Evolutionary conservation across 805 yeast species (phyloP).

Genomic region (Starmerella powellii): DNA sequence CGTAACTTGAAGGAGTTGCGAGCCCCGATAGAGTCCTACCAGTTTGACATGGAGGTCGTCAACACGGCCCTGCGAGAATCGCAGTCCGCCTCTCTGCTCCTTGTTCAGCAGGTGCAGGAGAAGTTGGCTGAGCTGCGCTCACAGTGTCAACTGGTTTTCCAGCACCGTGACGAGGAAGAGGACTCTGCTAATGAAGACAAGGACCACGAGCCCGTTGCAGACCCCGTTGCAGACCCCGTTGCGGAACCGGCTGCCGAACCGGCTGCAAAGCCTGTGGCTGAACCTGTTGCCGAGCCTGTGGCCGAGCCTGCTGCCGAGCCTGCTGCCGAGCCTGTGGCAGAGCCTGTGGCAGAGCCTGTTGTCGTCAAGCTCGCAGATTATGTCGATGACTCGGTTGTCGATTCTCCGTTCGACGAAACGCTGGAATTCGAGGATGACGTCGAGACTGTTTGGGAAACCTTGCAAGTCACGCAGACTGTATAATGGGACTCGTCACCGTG

Average conservation of each 20-base stretch:
- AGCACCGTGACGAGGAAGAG: constrained; percentile 14
- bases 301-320: background rate
- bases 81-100: constrained; percentile 22
- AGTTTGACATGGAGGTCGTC: constrained; percentile 19
- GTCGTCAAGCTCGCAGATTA: background rate
- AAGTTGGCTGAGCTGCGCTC: constrained; percentile 20
- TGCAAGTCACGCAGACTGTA: constrained; percentile 1
- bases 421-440: constrained; percentile 1
- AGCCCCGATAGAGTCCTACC: constrained; percentile 16
- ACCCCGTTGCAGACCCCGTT: no score
- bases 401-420: background rate
- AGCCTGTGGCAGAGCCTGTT: background rate
- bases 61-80: constrained; percentile 23
- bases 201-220: constrained; percentile 1
- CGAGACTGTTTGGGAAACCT: constrained; percentile 13
- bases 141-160: constrained; percentile 21
- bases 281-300: background rate
- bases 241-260: constrained; percentile 4
- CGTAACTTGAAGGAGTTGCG: constrained; percentile 18
- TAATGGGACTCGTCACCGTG: background rate
- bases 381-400: background rate
- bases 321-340: background rate
- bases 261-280: background rate
- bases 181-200: background rate
- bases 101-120: constrained; percentile 21